Evolutionary conservation across 1,139 yeast genomes (phyloP).

Genomic region (Lodderomyces metapsilosis): DNA sequence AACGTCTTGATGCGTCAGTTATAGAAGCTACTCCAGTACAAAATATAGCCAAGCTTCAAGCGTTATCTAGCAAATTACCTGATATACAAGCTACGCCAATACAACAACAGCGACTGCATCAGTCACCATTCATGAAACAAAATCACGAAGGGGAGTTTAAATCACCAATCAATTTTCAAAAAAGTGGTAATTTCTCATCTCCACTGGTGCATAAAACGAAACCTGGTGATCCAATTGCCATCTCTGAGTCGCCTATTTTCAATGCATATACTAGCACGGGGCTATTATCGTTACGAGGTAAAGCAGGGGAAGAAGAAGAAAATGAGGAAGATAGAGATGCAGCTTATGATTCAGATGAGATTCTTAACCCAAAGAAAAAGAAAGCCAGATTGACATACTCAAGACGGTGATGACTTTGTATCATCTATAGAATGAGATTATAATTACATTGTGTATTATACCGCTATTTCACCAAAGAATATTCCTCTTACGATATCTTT

Average conservation of each 20-base stretch:
- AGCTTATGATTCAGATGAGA: constrained; percentile 19
- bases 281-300: constrained; percentile 3
- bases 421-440: neutral
- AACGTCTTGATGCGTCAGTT: neutral
- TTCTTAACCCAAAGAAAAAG: constrained; percentile 12
- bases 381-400: constrained; percentile 10
- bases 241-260: constrained; percentile 33
- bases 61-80: neutral
- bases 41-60: neutral
- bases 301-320: constrained; percentile 2
- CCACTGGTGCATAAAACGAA: constrained; percentile 12
- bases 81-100: constrained; percentile 1
- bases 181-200: neutral
- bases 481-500: constrained; percentile 62
- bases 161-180: constrained; percentile 4
- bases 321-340: constrained; percentile 9
- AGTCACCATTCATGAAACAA: neutral
- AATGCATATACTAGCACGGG: constrained; percentile 14
- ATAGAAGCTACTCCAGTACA: constrained; percentile 1
- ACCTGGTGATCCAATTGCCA: constrained; percentile 38
- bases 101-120: neutral
- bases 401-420: constrained; percentile 1
- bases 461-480: constrained; percentile 65
- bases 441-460: constrained; percentile 16
- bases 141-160: neutral